A percentile compares a stretch with the other conserved stretches of the same genome.
Conservation (phyloP, 2,329 filamentous ascomycete genomes). For the Gnomoniopsis smithogilvyi region DNA sequence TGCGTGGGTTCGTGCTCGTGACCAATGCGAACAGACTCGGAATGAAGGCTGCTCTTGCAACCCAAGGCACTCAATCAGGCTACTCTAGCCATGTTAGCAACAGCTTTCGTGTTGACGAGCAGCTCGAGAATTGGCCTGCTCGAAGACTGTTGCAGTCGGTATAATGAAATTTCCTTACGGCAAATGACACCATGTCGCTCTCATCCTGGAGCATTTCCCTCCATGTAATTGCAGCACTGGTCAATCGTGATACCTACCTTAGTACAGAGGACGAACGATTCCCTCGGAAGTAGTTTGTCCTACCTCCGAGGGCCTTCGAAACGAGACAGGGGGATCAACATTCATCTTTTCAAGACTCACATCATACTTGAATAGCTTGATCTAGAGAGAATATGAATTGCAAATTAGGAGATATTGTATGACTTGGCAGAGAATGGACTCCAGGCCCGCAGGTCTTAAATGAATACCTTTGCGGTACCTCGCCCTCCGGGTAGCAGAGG, state of each 20-base stretch:
- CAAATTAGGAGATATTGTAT: no score
- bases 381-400: no score
- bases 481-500: neutral
- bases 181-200: neutral
- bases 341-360: no score
- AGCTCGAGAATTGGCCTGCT: neutral
- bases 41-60: neutral
- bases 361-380: no score
- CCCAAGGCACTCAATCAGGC: neutral
- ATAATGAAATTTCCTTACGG: neutral
- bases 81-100: neutral
- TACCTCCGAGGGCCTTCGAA: no score
- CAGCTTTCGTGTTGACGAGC: neutral
- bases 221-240: neutral
- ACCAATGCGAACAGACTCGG: neutral
- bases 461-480: neutral
- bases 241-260: no score
- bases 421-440: no score
- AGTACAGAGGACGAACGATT: no score
- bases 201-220: neutral
- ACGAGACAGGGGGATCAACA: no score
- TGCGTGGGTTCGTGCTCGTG: neutral
- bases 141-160: no score
- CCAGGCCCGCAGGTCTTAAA: neutral
- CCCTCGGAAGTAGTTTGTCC: no score